Base-by-base conservation (phyloP, 805 yeast genomes). In the Geotrichum ghanense region DNA sequence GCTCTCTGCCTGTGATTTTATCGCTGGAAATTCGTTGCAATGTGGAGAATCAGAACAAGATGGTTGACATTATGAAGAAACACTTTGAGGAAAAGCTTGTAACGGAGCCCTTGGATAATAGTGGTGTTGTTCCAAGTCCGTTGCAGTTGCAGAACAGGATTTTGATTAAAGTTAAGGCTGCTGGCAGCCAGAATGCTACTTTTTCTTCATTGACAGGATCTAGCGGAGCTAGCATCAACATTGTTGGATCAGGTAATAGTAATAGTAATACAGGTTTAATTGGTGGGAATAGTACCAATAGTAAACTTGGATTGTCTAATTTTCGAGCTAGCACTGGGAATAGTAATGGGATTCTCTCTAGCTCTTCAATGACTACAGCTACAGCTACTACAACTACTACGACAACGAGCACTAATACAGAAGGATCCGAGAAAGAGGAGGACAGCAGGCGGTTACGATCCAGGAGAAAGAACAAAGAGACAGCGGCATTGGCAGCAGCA, bases 21-120 rank as follows among this genome's bases (percentile, higher is more conserved):
- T 88, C 97, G 2, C 71, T 92, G 23, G 99, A 92, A 58, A 73
- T 87, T 0, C 82, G 83, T 56, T 92, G 98, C 64, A 76, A 74
- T 17, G 55, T 67, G 1, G 76, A 73, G 22, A 81, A 80, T 51
- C 99, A 92, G 62, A 46, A 62, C n/a, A 70, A 69, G 26, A 76
- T 82, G 47, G 76, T 70, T 1, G 64, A 66, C 0, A 68, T 75
- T 1, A 59, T 94, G 45, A 67, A 69, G 47, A 75, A 76, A 1
- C 65, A 72, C 0, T 69, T 90, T 23, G 88, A 81, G 1, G 81
- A 76, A 22, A 62, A 69, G 42, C 64, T 90, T 23, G 64, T 80
- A 24, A 56, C 61, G 6, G 59, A 55, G 24, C 75, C 78, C 0
- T 41, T 72, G 9, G 51, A 62, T 3, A 55, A 53, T 5, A 50